phyloP scores from a whole-genome alignment of 352 stramenopile species.

The Phytophthora cactorum region DNA sequence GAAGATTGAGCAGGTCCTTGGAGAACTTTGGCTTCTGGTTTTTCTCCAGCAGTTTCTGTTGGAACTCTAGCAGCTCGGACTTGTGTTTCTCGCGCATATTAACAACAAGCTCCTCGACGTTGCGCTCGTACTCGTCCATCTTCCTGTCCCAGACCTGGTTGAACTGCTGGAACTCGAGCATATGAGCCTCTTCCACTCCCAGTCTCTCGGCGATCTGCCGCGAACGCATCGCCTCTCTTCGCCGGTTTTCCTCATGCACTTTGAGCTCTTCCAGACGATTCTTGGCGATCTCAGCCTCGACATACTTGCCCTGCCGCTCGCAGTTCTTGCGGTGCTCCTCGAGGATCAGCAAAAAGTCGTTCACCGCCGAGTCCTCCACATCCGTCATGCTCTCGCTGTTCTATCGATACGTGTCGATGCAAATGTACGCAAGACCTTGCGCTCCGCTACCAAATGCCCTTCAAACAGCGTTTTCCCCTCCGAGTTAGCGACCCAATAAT shows the following conservation, averaged over 20 bases:
- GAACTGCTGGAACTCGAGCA: conserved; percentile 98
- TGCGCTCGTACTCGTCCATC: conserved; percentile 95
- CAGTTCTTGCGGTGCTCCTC: conserved; percentile 98
- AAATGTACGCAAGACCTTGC: not conserved
- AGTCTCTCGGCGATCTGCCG: conserved; percentile 95
- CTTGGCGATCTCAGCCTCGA: conserved; percentile 97
- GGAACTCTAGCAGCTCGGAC: conserved; percentile 92
- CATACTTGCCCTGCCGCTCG: conserved; percentile 97
- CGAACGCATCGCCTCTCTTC: conserved; percentile 95
- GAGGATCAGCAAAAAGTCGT: conserved; percentile 90
- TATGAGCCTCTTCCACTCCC: conserved; percentile 97
- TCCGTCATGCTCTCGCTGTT: conserved; percentile 39
- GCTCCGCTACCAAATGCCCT: too few species aligned
- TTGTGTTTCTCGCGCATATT: conserved; percentile 92
- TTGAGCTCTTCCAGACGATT: conserved; percentile 97
- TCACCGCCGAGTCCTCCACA: conserved; percentile 83
- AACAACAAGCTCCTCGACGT: conserved; percentile 91
- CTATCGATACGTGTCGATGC: conserved; percentile 13
- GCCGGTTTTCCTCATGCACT: conserved; percentile 95
- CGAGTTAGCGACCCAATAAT: conserved; percentile 7
- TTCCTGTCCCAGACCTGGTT: conserved; percentile 97
- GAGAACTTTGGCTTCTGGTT: conserved; percentile 94
- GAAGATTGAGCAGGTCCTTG: conserved; percentile 94
- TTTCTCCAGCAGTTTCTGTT: conserved; percentile 92
- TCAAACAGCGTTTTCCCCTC: too few species aligned